phyloP scores from a whole-genome alignment of 768 basidiomycete species.

The Trametes gibbosa region DNA sequence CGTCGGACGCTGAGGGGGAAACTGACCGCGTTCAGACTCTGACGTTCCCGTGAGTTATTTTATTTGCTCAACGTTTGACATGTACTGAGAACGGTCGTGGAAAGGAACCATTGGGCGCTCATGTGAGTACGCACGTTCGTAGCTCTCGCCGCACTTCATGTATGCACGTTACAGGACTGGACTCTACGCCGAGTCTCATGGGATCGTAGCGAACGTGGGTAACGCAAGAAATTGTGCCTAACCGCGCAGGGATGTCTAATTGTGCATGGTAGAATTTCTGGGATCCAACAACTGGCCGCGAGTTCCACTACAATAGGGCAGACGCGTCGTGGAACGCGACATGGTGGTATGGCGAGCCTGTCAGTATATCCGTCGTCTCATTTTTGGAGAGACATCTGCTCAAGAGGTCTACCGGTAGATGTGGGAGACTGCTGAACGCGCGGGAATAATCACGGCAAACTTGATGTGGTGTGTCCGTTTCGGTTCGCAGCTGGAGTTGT shows the following conservation, averaged over 20 bases:
- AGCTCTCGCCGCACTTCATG: not conserved
- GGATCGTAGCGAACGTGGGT: conserved; percentile 83
- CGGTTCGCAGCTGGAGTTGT: not conserved
- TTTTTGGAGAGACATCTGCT: not conserved
- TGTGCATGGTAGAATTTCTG: conserved; percentile 67
- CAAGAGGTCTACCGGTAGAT: conserved; percentile 45
- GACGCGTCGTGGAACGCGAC: conserved; percentile 59
- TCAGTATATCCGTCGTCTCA: conserved; percentile 35
- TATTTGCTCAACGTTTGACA: not conserved
- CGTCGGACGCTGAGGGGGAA: not conserved
- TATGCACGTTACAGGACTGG: conserved; percentile 62
- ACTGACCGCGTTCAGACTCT: conserved; percentile 52
- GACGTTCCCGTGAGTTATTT: conserved; percentile 77
- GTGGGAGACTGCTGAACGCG: conserved; percentile 84
- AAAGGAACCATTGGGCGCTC: conserved; percentile 86
- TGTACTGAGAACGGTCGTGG: not conserved
- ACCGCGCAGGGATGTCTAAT: not conserved
- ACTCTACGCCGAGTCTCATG: conserved; percentile 84
- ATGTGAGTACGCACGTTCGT: conserved; percentile 50
- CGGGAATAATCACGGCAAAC: conserved; percentile 75
- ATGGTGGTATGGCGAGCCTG: conserved; percentile 93
- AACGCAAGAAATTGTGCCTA: not conserved
- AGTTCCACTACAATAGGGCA: conserved; percentile 70
- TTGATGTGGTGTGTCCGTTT: conserved; percentile 76
- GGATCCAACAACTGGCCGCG: conserved; percentile 61